Base-by-base conservation (phyloP, 306 rosid species). In the Malus fusca region DNA sequence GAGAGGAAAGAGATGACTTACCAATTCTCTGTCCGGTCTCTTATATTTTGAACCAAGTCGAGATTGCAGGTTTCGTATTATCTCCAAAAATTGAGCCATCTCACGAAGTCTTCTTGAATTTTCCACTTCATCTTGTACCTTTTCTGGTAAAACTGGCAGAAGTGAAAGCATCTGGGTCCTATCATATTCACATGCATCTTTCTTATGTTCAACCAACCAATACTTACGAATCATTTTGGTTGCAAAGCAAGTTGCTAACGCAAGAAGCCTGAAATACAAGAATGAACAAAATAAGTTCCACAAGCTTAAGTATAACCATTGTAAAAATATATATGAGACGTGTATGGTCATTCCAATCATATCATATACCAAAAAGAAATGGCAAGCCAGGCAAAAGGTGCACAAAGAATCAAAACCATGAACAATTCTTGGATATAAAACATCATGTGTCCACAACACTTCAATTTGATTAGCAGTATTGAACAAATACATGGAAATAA, bases 81-180 rank as follows among this genome's bases (percentile, higher is more conserved):
- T 90, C 90, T 90, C 98, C 94, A 94, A 86, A 83, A 91, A 92
- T 77, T 80, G 91, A 80, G 98, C 90, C 94, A 94, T 90, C 87
- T 94, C 96, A 81, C 72, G 69, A 48, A 94, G 95, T 80, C 88
- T 88, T 85, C 61, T 91, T 77, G 89, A 67, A 83, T 77, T 76
- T 75, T 69, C 89, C 80, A 84, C 82, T 77, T 86, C 89, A 35
- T 76, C 81, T 71, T 77, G 90, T 53, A 72, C 79, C 78, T 75
- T 79, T 60, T 82, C 83, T 10, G 81, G 84, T 63, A 83, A 79
- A 81, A 80, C 80, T 37, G 91, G 88, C 59, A 86, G 91, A 86
- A 90, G 90, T 71, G 88, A 74, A 76, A 84, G 96, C 77, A 85
- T 68, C 69, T 74, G 70, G 4, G 71, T 77, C 80, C 65, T 72